A percentile compares a stretch with the other conserved stretches of the same genome.
Evolutionary conservation across 306 rosid genomes (phyloP).

Genomic region (Quercus agrifolia): DNA sequence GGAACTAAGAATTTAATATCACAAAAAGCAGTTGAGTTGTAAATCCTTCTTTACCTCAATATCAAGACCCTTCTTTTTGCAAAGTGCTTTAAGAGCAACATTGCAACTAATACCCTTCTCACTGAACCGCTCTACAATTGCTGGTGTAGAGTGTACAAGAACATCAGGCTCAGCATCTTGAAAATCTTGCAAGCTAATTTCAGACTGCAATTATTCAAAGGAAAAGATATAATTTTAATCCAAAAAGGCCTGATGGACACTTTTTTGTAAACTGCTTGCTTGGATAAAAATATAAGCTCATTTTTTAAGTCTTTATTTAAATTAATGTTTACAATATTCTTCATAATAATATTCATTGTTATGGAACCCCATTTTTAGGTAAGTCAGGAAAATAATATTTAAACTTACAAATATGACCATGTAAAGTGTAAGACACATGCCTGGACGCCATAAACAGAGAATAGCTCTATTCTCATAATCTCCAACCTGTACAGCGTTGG

Average conservation of each 20-base stretch:
- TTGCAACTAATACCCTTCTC: conserved; percentile 44
- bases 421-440: conserved; percentile 46
- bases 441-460: conserved; percentile 86
- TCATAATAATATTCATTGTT: neutral
- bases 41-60: conserved; percentile 55
- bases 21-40: conserved; percentile 1
- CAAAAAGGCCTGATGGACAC: neutral
- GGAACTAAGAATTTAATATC: conserved; percentile 8
- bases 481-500: conserved; percentile 71
- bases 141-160: conserved; percentile 53
- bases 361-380: neutral
- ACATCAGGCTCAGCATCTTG: conserved; percentile 87
- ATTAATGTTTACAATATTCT: neutral
- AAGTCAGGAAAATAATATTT: neutral
- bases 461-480: conserved; percentile 69
- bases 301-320: neutral
- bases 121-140: conserved; percentile 55
- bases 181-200: conserved; percentile 61
- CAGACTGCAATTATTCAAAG: conserved; percentile 60
- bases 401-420: conserved; percentile 4
- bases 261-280: neutral
- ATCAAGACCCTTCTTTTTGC: conserved; percentile 88
- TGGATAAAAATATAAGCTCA: neutral
- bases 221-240: conserved; percentile 10
- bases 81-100: conserved; percentile 71